Percentiles rank a stretch among this genome's conserved stretches.
phyloP scores from a whole-genome alignment of 805 yeast species.

The Starmerella davenportii region DNA sequence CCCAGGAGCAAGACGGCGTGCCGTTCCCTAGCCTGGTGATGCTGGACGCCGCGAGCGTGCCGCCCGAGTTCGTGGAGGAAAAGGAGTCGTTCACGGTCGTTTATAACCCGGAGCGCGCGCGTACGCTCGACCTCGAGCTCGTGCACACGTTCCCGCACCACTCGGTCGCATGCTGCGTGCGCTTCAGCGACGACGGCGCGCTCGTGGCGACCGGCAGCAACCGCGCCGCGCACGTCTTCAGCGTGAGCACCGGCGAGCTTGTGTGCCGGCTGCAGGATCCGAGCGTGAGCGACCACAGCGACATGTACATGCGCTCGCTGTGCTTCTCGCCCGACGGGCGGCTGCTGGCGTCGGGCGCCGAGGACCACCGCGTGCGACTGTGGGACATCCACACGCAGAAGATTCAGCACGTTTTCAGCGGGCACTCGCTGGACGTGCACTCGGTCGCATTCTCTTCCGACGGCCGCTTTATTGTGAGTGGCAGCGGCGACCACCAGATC shows the following conservation, averaged over 20 bases:
- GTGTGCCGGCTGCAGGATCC: conserved; percentile 79
- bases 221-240: conserved; percentile 84
- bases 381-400: conserved; percentile 87
- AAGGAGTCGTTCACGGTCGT: conserved; percentile 72
- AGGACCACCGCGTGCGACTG: conserved; percentile 61
- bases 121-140: conserved; percentile 63
- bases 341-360: conserved; percentile 82
- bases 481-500: conserved; percentile 92
- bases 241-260: conserved; percentile 78
- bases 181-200: conserved; percentile 81
- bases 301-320: conserved; percentile 82
- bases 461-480: conserved; percentile 83
- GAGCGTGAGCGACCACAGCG: conserved; percentile 50
- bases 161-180: conserved; percentile 90
- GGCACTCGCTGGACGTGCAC: conserved; percentile 95
- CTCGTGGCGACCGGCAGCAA: conserved; percentile 93
- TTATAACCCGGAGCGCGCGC: conserved; percentile 73
- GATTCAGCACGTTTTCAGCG: conserved; percentile 60
- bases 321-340: conserved; percentile 93
- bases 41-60: conserved; percentile 44
- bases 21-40: conserved; percentile 33
- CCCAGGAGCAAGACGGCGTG: too few relatives aligned
- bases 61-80: conserved; percentile 62
- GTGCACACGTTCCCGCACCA: conserved; percentile 83
- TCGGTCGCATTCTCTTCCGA: conserved; percentile 88